Conservation (phyloP, 345 rosid species). For the Physaria fendleri region DNA sequence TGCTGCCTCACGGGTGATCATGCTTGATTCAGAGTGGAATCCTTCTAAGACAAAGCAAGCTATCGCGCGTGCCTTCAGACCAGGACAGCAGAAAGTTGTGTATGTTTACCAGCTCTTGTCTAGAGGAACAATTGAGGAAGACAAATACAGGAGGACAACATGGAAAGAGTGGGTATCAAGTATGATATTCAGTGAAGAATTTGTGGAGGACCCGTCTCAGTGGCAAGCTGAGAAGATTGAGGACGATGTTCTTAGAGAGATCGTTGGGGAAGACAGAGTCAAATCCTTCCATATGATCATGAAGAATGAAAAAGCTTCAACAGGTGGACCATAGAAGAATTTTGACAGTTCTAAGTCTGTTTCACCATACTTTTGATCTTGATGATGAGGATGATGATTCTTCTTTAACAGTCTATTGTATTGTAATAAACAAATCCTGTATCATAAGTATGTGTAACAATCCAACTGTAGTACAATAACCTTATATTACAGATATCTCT, state of each 20-base stretch:
- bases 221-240: constrained; percentile 87
- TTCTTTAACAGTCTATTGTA: too few species aligned
- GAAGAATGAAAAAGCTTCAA: constrained; percentile 48
- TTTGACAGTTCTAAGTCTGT: too few species aligned
- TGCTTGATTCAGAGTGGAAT: constrained; percentile 82
- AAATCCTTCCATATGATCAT: constrained; percentile 87
- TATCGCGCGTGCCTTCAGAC: constrained; percentile 83
- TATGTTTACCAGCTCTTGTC: constrained; percentile 88
- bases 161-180: constrained; percentile 97
- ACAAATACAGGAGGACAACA: constrained; percentile 74
- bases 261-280: constrained; percentile 63
- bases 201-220: constrained; percentile 75
- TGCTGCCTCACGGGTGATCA: constrained; percentile 81
- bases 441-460: too few species aligned
- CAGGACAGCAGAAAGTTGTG: constrained; percentile 85
- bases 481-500: too few species aligned
- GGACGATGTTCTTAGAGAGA: constrained; percentile 71
- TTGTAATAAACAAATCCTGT: too few species aligned
- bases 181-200: constrained; percentile 86
- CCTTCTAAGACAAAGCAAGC: constrained; percentile 97
- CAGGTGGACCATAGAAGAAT: too few species aligned
- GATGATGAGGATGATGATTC: too few species aligned
- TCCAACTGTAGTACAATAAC: too few species aligned
- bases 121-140: constrained; percentile 76
- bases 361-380: too few species aligned